phyloP scores from a whole-genome alignment of 306 rosid species.

The Pueraria montana region DNA sequence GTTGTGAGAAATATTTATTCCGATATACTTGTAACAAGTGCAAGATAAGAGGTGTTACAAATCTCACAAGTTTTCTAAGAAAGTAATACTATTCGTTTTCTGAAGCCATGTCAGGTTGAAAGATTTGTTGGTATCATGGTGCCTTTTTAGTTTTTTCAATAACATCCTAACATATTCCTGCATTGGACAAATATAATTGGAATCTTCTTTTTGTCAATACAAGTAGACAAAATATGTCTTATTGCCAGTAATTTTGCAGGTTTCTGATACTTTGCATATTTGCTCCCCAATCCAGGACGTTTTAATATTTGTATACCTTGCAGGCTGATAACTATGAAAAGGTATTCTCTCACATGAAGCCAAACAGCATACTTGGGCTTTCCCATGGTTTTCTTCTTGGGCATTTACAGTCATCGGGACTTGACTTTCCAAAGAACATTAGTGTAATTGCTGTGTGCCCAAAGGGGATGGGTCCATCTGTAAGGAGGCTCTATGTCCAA shows the following conservation, averaged over 20 bases:
- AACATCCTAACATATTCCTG: neutral
- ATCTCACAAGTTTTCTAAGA: neutral
- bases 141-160: neutral
- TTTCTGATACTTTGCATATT: neutral
- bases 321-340: conserved; percentile 96
- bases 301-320: conserved; percentile 32
- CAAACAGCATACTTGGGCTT: conserved; percentile 95
- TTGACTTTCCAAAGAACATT: conserved; percentile 85
- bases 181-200: neutral
- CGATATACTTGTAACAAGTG: neutral
- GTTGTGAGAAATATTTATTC: neutral
- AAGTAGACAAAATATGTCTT: conserved; percentile 11
- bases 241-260: conserved; percentile 18
- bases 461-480: conserved; percentile 99
- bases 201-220: neutral
- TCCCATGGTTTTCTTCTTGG: conserved; percentile 99
- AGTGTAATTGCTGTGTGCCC: conserved; percentile 95
- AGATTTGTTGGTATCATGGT: neutral
- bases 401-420: conserved; percentile 84
- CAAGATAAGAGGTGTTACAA: neutral
- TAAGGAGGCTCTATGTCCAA: conserved; percentile 95
- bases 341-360: conserved; percentile 87
- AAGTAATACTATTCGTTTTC: neutral
- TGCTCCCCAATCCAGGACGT: neutral
- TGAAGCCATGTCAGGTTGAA: neutral